These are phyloP conservation scores for Paspalum vaginatum DNA, from an alignment of 176 grass and related monocot species.

Conservation along the genomic window DNA sequence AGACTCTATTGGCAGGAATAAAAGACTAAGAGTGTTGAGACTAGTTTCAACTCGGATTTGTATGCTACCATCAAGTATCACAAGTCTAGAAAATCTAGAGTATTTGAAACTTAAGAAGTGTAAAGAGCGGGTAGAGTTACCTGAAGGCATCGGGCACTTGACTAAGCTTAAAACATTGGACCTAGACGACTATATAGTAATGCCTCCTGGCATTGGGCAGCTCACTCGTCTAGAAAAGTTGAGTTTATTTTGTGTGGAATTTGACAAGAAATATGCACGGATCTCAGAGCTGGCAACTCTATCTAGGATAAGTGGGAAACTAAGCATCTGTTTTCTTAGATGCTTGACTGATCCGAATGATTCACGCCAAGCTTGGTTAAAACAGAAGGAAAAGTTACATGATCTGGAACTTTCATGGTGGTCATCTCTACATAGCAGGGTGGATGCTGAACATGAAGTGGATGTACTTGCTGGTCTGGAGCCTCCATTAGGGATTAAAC, in stretches of 20 bases:
- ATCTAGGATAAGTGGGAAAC: background rate
- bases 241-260: background rate
- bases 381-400: background rate
- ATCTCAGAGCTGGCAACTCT: slow-evolving; percentile 25
- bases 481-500: background rate
- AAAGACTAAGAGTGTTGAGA: too few relatives aligned
- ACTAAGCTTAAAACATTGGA: slow-evolving; percentile 18
- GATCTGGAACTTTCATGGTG: background rate
- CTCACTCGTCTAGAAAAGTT: background rate
- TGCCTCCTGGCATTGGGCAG: background rate
- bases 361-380: background rate
- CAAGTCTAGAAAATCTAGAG: background rate
- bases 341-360: background rate
- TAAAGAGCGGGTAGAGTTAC: background rate
- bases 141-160: slow-evolving; percentile 19
- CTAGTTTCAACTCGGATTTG: too few relatives aligned
- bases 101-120: too few relatives aligned
- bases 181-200: background rate
- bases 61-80: background rate
- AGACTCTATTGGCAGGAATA: too few relatives aligned
- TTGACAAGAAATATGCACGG: background rate
- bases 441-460: background rate
- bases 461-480: background rate
- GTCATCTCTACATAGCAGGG: background rate
- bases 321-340: background rate